A percentile compares a stretch with the other conserved stretches of the same genome.
These are phyloP conservation scores for Mycena latifolia DNA, from an alignment of 768 basidiomycete species.

Conservation along the genomic window DNA sequence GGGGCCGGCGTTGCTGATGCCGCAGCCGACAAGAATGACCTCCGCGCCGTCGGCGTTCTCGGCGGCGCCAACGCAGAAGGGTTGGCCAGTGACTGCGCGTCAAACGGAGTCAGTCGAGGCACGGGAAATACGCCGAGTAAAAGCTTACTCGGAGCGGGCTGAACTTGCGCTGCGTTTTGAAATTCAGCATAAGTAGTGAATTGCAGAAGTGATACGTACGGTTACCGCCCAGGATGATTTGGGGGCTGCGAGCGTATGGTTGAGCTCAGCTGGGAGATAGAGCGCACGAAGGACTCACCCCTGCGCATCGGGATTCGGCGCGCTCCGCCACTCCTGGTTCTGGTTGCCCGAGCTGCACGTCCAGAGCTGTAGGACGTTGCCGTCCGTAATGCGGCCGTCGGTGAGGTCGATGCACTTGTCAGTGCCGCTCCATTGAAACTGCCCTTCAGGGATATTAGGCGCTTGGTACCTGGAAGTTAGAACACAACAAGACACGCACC, in stretches of 20 bases:
- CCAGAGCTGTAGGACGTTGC: slow-evolving; percentile 12
- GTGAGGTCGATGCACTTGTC: slow-evolving; percentile 27
- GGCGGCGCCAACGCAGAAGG: slow-evolving; percentile 23
- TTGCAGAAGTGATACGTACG: not conserved
- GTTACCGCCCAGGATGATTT: too few species aligned
- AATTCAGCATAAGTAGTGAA: not conserved
- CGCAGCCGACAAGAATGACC: slow-evolving; percentile 18
- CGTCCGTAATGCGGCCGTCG: slow-evolving; percentile 5
- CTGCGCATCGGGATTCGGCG: slow-evolving; percentile 6
- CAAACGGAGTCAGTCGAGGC: not conserved
- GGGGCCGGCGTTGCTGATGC: not conserved
- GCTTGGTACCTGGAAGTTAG: too few species aligned
- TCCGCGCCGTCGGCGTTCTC: slow-evolving; percentile 11
- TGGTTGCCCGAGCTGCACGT: not conserved
- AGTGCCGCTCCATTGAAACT: slow-evolving; percentile 16
- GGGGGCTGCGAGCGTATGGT: too few species aligned
- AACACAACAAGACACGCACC: too few species aligned
- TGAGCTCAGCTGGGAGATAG: not conserved
- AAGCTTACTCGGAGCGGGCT: too few species aligned
- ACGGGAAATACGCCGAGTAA: too few species aligned
- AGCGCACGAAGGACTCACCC: not conserved
- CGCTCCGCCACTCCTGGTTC: slow-evolving; percentile 5
- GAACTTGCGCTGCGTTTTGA: too few species aligned
- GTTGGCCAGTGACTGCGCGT: slow-evolving; percentile 16
- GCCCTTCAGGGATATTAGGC: too few species aligned